These are phyloP conservation scores for Oropetium thomaeum DNA, from an alignment of 176 grass and related monocot species.

Conservation along the genomic window DNA sequence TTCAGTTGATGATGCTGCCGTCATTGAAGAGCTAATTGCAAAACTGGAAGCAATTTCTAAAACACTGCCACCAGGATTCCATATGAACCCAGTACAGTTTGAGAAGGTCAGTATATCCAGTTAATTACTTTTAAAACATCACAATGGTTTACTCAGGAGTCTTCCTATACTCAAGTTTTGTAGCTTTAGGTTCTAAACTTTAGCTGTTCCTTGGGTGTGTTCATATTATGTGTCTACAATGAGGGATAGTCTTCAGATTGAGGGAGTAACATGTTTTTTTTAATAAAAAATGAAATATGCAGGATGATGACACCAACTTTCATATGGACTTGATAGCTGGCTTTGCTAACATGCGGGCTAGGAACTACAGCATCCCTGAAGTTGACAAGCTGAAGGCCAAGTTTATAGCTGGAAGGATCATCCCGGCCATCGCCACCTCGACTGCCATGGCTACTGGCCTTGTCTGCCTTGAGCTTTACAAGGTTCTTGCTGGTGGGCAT, in stretches of 20 bases:
- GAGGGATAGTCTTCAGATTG: neutral
- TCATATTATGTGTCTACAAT: conserved; percentile 6
- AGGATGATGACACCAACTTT: conserved; percentile 96
- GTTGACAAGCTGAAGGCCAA: conserved; percentile 95
- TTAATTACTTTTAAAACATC: neutral
- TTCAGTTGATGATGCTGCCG: conserved; percentile 70
- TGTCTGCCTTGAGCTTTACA: conserved; percentile 86
- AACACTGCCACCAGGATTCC: conserved; percentile 58
- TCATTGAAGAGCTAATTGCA: conserved; percentile 73
- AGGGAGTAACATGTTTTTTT: neutral
- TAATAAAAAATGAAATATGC: neutral
- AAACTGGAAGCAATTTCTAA: conserved; percentile 68
- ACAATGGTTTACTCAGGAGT: neutral
- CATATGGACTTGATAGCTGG: conserved; percentile 93
- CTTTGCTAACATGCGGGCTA: conserved; percentile 88
- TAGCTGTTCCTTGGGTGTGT: neutral
- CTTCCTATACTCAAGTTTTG: neutral
- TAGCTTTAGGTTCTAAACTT: neutral
- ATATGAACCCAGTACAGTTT: conserved; percentile 91
- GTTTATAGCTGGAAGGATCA: conserved; percentile 91
- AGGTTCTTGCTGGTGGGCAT: conserved; percentile 59
- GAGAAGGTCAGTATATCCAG: conserved; percentile 65
- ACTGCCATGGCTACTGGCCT: conserved; percentile 85
- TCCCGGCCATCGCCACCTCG: conserved; percentile 80
- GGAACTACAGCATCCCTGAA: conserved; percentile 85